Base-by-base conservation (phyloP, 2,329 filamentous ascomycete species). In the Epichloe sibirici region DNA sequence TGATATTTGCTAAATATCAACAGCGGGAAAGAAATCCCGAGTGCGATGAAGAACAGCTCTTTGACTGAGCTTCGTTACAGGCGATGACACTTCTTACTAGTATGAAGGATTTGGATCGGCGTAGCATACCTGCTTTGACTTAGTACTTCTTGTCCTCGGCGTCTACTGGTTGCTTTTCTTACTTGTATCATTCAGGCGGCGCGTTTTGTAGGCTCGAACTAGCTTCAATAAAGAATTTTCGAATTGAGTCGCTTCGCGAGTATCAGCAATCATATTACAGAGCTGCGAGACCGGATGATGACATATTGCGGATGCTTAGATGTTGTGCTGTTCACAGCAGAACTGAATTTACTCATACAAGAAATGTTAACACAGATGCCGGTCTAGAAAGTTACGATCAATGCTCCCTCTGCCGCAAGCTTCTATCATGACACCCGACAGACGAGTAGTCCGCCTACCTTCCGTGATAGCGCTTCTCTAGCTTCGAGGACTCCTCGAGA, bases 381-480 rank as follows among this genome's bases (percentile, higher is more conserved):
- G 31, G 31, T 31, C 31, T 8, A 31, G 31, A 11, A 11, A 31
- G 31, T 31, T 11, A 31, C 8, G 3, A 31, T 31, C 31, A 31
- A 31, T 11, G 31, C 3, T 1, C 28, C 28, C 31, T 31, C 31
- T 31, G 3, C 31, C n/a, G 13, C 23, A 3, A 9, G 15, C 5
- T n/a, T 35, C 3, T 17, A 17, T 70, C 62, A 75, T 61, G 71
- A 74, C 17, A 86, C 82, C 53, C 88, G 76, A 71, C 86, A 93
- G 53, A 95, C 69, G 55, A 89, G 74, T 68, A 89, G 67, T 0
- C 90, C 90, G n/a, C 90, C 90, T 21, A 89, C 72, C 70, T 82
- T 86, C 73, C 81, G 83, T 66, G 86, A 83, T 53, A 94, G 75
- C 55, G 88, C 91, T 69, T 95, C 89, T 59, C 90, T 76, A 28